These are phyloP conservation scores for Trichophyton equinum DNA, from an alignment of 2,329 filamentous ascomycete species.

Conservation along the genomic window DNA sequence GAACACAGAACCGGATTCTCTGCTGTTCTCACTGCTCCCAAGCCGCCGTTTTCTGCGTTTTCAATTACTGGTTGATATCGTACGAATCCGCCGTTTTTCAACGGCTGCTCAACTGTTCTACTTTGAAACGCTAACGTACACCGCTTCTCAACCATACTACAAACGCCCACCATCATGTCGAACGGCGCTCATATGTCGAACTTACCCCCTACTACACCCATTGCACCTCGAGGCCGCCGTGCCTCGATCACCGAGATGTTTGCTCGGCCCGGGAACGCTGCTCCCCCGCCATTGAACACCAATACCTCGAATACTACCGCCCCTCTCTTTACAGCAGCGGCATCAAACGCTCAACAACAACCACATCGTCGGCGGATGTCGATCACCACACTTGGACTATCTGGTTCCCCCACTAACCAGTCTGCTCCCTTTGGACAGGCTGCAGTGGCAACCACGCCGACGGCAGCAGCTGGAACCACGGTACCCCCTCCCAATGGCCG, in stretches of 20 bases:
- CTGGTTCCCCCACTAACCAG: slow-evolving; percentile 53
- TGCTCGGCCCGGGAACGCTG: slow-evolving; percentile 18
- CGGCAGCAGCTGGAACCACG: slow-evolving; percentile 33
- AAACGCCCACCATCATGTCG: not conserved
- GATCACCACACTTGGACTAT: slow-evolving; percentile 61
- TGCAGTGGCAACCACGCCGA: not conserved
- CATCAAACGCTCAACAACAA: slow-evolving; percentile 33
- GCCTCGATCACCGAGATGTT: slow-evolving; percentile 36
- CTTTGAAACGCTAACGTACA: not conserved
- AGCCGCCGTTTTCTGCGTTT: not conserved
- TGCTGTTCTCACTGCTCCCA: not conserved
- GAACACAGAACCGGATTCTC: not conserved
- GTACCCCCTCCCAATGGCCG: slow-evolving; percentile 25
- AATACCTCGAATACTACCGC: slow-evolving; percentile 35
- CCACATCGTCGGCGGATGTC: slow-evolving; percentile 48
- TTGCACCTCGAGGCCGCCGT: slow-evolving; percentile 31
- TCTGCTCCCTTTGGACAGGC: slow-evolving; percentile 32
- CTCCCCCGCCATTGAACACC: slow-evolving; percentile 38
- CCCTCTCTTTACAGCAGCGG: slow-evolving; percentile 32
- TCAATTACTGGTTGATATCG: not conserved
- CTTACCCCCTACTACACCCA: slow-evolving; percentile 25
- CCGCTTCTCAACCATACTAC: not conserved
- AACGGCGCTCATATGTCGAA: not conserved
- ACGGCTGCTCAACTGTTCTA: not conserved
- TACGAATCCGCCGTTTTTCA: not conserved